Evolutionary conservation across 306 rosid species (phyloP), one percentile per base, ranked within the genome.

Genomic region (Prunus kanzakura): DNA sequence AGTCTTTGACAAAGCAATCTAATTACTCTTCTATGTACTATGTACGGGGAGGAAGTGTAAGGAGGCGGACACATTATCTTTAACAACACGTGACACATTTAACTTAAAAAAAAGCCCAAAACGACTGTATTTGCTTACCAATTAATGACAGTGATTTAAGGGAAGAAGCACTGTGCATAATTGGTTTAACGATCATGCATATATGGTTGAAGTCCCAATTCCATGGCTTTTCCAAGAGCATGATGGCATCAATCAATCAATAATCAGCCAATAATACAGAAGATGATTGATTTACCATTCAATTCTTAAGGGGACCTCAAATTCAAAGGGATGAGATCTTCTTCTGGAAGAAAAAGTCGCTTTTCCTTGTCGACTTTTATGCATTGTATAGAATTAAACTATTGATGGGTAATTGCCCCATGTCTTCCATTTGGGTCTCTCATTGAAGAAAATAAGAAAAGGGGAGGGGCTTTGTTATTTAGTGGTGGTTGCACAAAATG

Each of bases 401-500:
- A 50, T 14, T 66, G 5, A 64, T 3, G 62, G 11, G 38, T 46
- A 14, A 69, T 78, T 45, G 7, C 27, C 62, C 22, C 43, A 56
- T 70, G 67, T 64, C 62, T 58, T 23, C 74, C 74, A 65, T 76
- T 75, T 71, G 67, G 78, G 78, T 50, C 15, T 64, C 61, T 71
- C 78, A 75, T 79, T 50, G 38, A 76, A 67, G 23, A 71, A 25
- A 41, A 12, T 46, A 63, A 45, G 4, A 63, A 45, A 80, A 72
- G 10, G 10, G 64, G 35, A 51, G 75, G 75, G 38, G 49, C 29
- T 19, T 45, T 69, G 72, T 76, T 50, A 67, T 50, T 49, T 57
- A 30, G 65, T 63, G 73, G 83, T 79, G 82, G 80, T 85, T 84
- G 74, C 69, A 78, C 41, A 78, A 68, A 71, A 77, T 79, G 15